Base-by-base conservation (phyloP, 176 grass and related monocot genomes). In the Carex pumila region DNA sequence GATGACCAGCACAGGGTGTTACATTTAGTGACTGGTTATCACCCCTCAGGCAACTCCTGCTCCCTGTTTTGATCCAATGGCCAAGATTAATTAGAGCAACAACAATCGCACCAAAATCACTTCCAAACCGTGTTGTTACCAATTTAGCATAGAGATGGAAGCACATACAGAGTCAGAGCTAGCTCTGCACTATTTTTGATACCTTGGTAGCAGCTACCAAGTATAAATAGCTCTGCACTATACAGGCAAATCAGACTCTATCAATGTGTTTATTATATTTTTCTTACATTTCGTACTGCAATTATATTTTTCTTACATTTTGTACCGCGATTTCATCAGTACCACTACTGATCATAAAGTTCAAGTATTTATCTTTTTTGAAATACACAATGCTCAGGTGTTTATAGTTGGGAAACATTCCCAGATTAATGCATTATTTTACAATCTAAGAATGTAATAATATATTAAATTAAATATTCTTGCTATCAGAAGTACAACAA, bases 61-160 rank as follows among this genome's bases (percentile, higher is more conserved):
- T 81, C 52, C 18, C 59, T 61, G 79, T 81, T 81, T 59, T 81
- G 31, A 81, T 61, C n/a, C 18, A 37, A 81, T 41, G 57, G 79
- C 8, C 14, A 1, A 39, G 25, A 81, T 61, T 62, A 30, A 2
- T 71, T 71, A 55, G 15, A 55, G 71, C 49, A 76, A 76, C 49
- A 76, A 55, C 45, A 52, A 5, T 75, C 22, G 21, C 21, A 75
- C n/a, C 19, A 25, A 72, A 75, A 53, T 47, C 12, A 14, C 45
- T 47, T 73, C 10, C 10, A 5, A 12, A 25, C 41, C 10, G 7
- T 71, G 0, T 45, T 71, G 13, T 37, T 68, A 43, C 6, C 68
- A 71, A 47, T 19, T 45, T 71, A 47, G 3, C 17, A 5, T n/a
- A 71, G 67, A 71, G 6, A 72, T 2, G 47, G 15, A 45, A 50